Base-by-base conservation (phyloP, 73 alveolate genomes). In the Paramecium sonneborni region DNA sequence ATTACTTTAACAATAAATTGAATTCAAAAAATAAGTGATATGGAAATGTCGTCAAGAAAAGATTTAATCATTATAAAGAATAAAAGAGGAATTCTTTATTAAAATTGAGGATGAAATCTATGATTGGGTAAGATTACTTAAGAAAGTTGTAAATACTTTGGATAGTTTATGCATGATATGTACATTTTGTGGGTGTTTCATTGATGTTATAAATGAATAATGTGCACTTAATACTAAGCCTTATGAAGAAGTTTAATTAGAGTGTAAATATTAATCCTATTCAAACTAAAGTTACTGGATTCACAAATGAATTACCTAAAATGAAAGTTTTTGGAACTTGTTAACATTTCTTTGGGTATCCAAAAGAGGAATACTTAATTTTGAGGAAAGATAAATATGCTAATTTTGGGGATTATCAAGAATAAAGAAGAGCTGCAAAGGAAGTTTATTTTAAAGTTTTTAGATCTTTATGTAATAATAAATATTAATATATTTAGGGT, bases 41-140 rank as follows among this genome's bases (percentile, higher is more conserved):
- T 92, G 96, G 96, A 94, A 92, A 94, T 58, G 93, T 58, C 68
- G 93, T 89, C 76, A 87, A 39, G 96, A 94, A 67, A 88, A 74
- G 23, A 89, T 92, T 15, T 9, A 74, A 30, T 90, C 92, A 58
- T 85, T 85, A 39, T 39, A 94, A 57, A 57, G 74, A 56, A 85
- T 85, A 30, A 39, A 67, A 21, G 44, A 52, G 48, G 96, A 94
- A 44, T 92, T 86, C 32, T 85, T 84, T 76, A 88, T 88, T 57
- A 94, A 92, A 68, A 92, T 95, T 58, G 94, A 92, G 67, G 85
- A 85, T 57, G 97, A 94, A 94, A 94, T 94, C 1, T 93, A 92
- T 90, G 93, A 94, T 88, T 94, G 97, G 97, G 97, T 92, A 1
- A 92, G 93, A 92, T 86, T 94, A 68, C 82, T 93, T 58, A 95